Conservation (phyloP, 257 asterid genomes). For the Nicotiana paniculata region DNA sequence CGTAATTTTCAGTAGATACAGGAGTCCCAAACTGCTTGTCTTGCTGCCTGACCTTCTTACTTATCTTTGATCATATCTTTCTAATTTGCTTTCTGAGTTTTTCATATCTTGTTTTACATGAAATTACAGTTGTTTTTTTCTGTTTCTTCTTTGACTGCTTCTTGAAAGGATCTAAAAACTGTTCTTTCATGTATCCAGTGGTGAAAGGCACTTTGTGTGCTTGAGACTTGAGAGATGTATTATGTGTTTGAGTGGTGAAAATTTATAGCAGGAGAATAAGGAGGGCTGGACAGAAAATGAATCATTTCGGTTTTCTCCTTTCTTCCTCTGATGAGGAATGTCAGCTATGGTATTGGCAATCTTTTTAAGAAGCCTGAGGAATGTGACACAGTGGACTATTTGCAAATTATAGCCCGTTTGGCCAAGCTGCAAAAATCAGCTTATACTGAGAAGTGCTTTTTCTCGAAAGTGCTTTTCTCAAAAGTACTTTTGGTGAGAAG, state of each 20-base stretch:
- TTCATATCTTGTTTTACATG: background rate
- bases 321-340: background rate
- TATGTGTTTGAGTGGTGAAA: background rate
- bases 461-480: too few species aligned
- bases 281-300: background rate
- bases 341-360: background rate
- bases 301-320: background rate
- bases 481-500: too few species aligned
- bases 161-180: background rate
- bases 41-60: background rate
- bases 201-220: background rate
- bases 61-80: slow-evolving; percentile 4
- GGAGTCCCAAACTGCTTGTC: background rate
- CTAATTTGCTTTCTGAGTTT: background rate
- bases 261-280: background rate
- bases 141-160: background rate
- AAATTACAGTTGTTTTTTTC: background rate
- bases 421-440: too few species aligned
- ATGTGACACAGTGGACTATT: background rate
- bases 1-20: background rate
- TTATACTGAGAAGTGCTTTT: too few species aligned
- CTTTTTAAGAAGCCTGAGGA: background rate
- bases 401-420: background rate
- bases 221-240: background rate
- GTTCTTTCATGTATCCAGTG: background rate